Conservation (phyloP, 1,284 basidiomycete species). For the Leccinum fuscescens region DNA sequence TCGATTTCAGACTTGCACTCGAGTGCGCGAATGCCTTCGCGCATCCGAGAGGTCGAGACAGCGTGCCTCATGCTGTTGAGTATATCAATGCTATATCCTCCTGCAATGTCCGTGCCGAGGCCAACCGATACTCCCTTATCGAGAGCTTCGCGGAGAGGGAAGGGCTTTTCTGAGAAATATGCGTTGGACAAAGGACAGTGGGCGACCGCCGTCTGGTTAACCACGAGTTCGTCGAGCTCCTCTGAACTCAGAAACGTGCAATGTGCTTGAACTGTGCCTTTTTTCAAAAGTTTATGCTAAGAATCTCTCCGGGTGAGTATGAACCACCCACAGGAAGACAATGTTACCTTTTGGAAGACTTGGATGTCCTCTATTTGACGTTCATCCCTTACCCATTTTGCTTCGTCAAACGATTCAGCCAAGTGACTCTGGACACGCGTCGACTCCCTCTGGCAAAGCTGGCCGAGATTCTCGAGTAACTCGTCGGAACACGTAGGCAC, state of each 20-base stretch:
- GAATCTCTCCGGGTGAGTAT: conserved; percentile 8
- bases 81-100: conserved; percentile 77
- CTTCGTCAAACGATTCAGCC: conserved; percentile 72
- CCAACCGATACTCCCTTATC: conserved; percentile 64
- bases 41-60: conserved; percentile 67
- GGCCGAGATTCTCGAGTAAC: conserved; percentile 58
- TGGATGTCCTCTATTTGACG: conserved; percentile 68
- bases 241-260: conserved; percentile 69
- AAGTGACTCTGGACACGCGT: conserved; percentile 73
- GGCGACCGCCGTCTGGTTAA: conserved; percentile 61
- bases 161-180: conserved; percentile 77
- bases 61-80: conserved; percentile 77
- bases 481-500: conserved; percentile 77
- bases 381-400: conserved; percentile 64
- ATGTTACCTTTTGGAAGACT: conserved; percentile 63
- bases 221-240: conserved; percentile 52
- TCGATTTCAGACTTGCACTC: conserved; percentile 13
- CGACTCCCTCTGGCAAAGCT: conserved; percentile 43
- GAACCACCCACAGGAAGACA: not conserved
- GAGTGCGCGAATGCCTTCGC: conserved; percentile 54
- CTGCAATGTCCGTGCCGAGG: conserved; percentile 81
- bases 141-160: conserved; percentile 74
- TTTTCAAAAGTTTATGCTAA: conserved; percentile 59
- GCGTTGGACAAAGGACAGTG: conserved; percentile 85
- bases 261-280: conserved; percentile 75